These are phyloP conservation scores for Trichoderma lentiforme DNA, from an alignment of 2,329 filamentous ascomycete genomes.

Conservation along the genomic window DNA sequence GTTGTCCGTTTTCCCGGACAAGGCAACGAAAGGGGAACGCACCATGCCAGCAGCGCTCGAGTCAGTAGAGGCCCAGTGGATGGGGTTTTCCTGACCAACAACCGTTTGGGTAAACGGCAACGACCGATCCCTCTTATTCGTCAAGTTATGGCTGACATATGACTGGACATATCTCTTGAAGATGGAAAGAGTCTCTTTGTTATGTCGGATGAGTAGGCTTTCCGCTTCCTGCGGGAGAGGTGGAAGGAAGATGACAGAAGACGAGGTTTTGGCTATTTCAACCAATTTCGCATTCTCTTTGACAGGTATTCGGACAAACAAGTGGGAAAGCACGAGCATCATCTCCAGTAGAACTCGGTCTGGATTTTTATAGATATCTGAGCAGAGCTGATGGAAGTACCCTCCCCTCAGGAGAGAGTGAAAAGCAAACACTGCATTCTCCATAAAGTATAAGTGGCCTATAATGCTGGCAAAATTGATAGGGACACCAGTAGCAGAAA, in stretches of 20 bases:
- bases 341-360: constrained; percentile 54
- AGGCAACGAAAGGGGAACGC: constrained; percentile 66
- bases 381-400: constrained; percentile 63
- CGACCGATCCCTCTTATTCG: constrained; percentile 44
- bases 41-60: constrained; percentile 40
- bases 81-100: constrained; percentile 4
- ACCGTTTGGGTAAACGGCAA: constrained; percentile 53
- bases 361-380: constrained; percentile 49
- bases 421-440: constrained; percentile 73
- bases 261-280: constrained; percentile 51
- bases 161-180: constrained; percentile 68
- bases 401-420: constrained; percentile 69
- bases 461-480: constrained; percentile 70
- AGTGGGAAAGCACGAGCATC: constrained; percentile 65
- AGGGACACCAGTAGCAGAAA: constrained; percentile 58
- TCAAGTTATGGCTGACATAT: constrained; percentile 63
- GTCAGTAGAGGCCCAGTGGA: background rate
- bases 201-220: constrained; percentile 57
- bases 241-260: constrained; percentile 65
- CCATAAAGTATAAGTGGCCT: constrained; percentile 71
- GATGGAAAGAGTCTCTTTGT: constrained; percentile 60
- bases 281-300: constrained; percentile 42
- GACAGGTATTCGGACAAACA: constrained; percentile 62
- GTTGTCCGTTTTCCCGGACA: constrained; percentile 64
- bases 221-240: constrained; percentile 56